Evolutionary conservation across 2,329 filamentous ascomycete species (phyloP), one percentile per base, ranked within the genome.

Genomic region (Aspergillus fumigatiaffinis): DNA sequence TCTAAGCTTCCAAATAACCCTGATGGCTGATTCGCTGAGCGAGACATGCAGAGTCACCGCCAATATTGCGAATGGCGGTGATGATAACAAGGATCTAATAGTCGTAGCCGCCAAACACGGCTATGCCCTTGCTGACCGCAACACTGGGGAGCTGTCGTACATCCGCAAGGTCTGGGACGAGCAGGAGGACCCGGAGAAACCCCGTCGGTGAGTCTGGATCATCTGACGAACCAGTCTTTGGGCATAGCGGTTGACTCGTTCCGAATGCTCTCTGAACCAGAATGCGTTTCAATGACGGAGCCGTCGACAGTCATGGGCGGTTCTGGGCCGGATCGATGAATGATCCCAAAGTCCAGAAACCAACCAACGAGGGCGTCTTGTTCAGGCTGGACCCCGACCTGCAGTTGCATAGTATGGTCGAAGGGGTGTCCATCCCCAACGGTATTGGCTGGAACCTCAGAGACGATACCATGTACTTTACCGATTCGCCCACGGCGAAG

Each of bases 281-380:
- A 49, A 78, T 78, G 76, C 79, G 88, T 54, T 82, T 82, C 73
- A 96, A 96, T 70, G 92, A 96, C 69, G 92, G 92, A 50, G 88
- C 86, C 4, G 86, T 90, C 52, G 92, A 96, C 69, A 87, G 86
- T 26, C 82, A 87, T 60, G 92, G 92, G 32, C 81, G 91, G 35
- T 94, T 93, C 76, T 96, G 91, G 89, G 80, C 92, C 5, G 91
- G 91, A 7, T 84, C 84, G 60, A 96, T 96, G 90, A 94, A 91
- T 61, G 91, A 96, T 68, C 88, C 90, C 55, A 79, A 86, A 67
- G 78, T 84, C 49, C 82, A 87, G 72, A 83, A 74, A 9, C 66
- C 70, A 6, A 67, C 64, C 55, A 61, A 74, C 53, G 75, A 75
- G 88, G 92, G 91, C 51, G 82, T 87, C 12, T 79, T 96, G 20